Conservation (phyloP, 140 eudicot genomes). For the Flaveria floridana region DNA sequence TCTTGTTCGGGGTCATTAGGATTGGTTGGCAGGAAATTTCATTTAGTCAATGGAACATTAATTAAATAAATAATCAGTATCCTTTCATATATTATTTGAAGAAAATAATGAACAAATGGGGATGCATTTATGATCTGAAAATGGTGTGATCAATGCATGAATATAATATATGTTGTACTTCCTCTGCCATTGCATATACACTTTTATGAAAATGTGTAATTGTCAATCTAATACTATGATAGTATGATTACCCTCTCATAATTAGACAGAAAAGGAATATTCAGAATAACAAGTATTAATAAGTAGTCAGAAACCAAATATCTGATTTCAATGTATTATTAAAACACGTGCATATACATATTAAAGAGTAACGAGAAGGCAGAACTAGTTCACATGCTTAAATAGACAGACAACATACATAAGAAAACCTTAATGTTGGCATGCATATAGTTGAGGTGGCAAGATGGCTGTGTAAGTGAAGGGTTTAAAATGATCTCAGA, state of each 20-base stretch:
- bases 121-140: conserved; percentile 1
- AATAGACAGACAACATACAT: not conserved
- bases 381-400: not conserved
- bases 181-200: not conserved
- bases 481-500: not conserved
- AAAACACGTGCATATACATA: not conserved
- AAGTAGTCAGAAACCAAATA: not conserved
- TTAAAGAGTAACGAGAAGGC: not conserved
- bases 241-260: not conserved
- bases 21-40: no score
- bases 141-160: conserved; percentile 3
- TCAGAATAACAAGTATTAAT: not conserved
- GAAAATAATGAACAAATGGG: not conserved
- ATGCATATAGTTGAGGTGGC: not conserved
- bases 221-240: not conserved
- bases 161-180: not conserved
- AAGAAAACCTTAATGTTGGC: conserved; percentile 2
- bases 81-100: not conserved
- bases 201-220: not conserved
- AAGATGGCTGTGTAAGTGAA: not conserved
- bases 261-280: not conserved
- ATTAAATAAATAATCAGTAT: not conserved
- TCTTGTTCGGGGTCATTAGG: no score
- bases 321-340: not conserved
- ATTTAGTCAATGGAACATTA: no score